phyloP scores from a whole-genome alignment of 2,329 filamentous ascomycete species.

The Aspergillus floridensis region DNA sequence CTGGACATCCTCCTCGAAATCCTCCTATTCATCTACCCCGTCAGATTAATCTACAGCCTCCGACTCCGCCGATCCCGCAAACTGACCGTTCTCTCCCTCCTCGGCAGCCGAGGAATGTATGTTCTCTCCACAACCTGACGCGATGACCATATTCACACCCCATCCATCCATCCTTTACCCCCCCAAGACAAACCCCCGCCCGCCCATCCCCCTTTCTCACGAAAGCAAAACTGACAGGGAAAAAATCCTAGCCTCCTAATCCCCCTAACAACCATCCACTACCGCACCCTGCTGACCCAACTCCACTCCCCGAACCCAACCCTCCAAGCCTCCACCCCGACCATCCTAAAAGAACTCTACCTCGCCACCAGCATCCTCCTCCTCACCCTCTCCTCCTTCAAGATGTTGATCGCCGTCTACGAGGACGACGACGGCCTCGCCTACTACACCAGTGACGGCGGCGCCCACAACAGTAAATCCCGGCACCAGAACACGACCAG shows the following conservation, averaged over 20 bases:
- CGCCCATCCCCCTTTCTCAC: not conserved
- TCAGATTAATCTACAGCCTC: slow-evolving; percentile 40
- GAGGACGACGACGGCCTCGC: slow-evolving; percentile 25
- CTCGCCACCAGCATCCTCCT: slow-evolving; percentile 43
- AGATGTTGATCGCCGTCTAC: slow-evolving; percentile 44
- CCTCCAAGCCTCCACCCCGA: slow-evolving; percentile 35
- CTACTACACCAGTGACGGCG: slow-evolving; percentile 14
- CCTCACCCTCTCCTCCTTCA: slow-evolving; percentile 46
- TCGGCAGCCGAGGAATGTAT: slow-evolving; percentile 43
- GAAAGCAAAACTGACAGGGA: no score
- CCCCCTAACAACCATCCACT: slow-evolving; percentile 36
- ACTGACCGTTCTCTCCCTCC: slow-evolving; percentile 38
- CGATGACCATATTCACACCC: no score
- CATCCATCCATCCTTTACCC: no score
- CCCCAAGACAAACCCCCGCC: no score
- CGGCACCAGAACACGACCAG: not conserved
- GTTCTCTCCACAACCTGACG: slow-evolving; percentile 7
- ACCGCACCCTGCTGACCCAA: slow-evolving; percentile 36
- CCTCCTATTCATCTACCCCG: slow-evolving; percentile 37
- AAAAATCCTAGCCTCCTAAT: slow-evolving; percentile 24
- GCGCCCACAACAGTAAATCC: not conserved
- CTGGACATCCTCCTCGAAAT: slow-evolving; percentile 45
- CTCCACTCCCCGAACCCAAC: slow-evolving; percentile 36
- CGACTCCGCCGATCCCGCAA: slow-evolving; percentile 40
- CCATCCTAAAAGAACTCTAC: slow-evolving; percentile 42